These are phyloP conservation scores for Neocucurbitaria cava DNA, from an alignment of 2,329 filamentous ascomycete genomes.

Conservation along the genomic window DNA sequence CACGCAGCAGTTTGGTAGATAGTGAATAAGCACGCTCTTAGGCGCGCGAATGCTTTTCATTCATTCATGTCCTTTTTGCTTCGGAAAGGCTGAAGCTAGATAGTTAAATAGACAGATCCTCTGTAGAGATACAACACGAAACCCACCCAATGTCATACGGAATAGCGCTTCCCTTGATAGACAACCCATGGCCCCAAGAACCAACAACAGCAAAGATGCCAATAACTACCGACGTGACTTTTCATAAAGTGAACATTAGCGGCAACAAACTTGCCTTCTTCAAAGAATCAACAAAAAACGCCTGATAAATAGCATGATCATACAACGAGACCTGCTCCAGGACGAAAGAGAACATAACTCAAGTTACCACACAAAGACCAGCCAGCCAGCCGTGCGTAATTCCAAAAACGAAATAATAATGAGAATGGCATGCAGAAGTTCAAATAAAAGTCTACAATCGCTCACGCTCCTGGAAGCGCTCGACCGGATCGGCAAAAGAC, in stretches of 20 bases:
- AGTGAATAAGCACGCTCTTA: neutral
- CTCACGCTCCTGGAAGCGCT: slow-evolving; percentile 43
- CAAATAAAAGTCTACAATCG: slow-evolving; percentile 23
- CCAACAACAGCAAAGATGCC: neutral
- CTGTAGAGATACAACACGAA: slow-evolving; percentile 7
- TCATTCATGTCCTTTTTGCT: slow-evolving; percentile 5
- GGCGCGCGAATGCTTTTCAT: slow-evolving; percentile 12
- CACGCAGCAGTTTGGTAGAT: no score
- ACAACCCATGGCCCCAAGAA: neutral
- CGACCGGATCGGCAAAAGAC: slow-evolving; percentile 43
- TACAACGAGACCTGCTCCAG: neutral
- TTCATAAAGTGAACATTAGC: slow-evolving; percentile 6
- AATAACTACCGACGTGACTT: slow-evolving; percentile 3
- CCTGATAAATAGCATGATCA: slow-evolving; percentile 1
- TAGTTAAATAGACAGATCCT: slow-evolving; percentile 3
- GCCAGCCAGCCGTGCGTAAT: slow-evolving; percentile 8
- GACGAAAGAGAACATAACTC: neutral
- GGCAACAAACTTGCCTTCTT: no score
- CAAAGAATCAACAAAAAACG: neutral
- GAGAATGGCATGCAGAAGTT: neutral
- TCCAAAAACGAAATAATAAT: neutral
- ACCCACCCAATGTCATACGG: neutral
- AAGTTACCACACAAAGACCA: slow-evolving; percentile 2
- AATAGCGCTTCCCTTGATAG: neutral
- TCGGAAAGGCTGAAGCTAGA: neutral